Base-by-base conservation (phyloP, 768 basidiomycete genomes). In the Postia placenta region DNA sequence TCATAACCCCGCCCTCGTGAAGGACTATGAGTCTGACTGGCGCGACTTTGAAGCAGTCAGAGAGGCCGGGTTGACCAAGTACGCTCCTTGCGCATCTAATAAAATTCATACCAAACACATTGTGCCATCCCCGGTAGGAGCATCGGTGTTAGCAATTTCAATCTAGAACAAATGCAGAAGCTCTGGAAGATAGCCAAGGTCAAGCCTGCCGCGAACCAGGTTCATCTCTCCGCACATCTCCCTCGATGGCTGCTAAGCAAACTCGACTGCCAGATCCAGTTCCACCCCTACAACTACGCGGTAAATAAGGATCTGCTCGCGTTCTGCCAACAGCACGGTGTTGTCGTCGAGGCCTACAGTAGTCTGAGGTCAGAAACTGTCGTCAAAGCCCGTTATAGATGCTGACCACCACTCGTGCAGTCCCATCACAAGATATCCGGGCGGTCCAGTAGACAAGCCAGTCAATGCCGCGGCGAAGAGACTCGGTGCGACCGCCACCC, bases 81-180 rank as follows among this genome's bases (percentile, higher is more conserved):
- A 44, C 7, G 59, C 45, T 25, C 9, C 23, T 48, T 15, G 20
- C 27, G 4, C 1, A 6, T 27, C 30, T 9, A 17, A 9, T 9
- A 5, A n/a, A 20, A 24, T 22, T n/a, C 11, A 30, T 12, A 22
- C 19, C 4, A 27, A 9, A 26, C 14, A 33, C 19, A 25, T 17
- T 43, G 7, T 3, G 1, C 2, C 6, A 14, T 1, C 3, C 11
- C 9, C 2, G 17, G 5, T 11, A 85, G 82, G 74, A 83, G 78
- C 60, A 84, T 85, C 46, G 85, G 85, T 15, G 83, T 89, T 47
- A 81, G 80, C 66, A 88, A 88, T 64, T 87, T 83, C 61, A 60
- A 59, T 3, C 53, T 84, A 26, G 61, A 69, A 1, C 64, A 81
- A 42, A 68, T 89, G 15, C 68, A 83, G 56, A 62, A 62, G 2